Percentiles rank a stretch among this genome's conserved stretches.
Conservation (phyloP, 225 moss, liverwort and hornwort genomes). For the Straminergon stramineum region DNA sequence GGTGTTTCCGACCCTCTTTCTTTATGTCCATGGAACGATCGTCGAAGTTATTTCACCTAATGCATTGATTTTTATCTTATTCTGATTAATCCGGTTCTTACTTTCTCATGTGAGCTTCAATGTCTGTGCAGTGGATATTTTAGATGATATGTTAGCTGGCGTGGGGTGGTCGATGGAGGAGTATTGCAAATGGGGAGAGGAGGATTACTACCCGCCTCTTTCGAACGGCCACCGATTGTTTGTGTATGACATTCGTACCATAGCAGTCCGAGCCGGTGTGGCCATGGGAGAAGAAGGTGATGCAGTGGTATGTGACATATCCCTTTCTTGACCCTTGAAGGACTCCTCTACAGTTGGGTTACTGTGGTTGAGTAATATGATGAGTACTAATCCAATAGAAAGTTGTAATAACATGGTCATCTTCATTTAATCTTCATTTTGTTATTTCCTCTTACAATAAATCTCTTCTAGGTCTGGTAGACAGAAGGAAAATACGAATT, state of each 20-base stretch:
- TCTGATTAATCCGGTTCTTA: neutral
- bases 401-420: neutral
- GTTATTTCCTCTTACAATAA: no score
- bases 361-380: neutral
- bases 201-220: conserved; percentile 87
- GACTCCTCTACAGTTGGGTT: neutral
- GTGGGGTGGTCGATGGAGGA: conserved; percentile 98
- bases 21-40: neutral
- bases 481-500: neutral
- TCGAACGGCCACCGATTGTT: conserved; percentile 84
- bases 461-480: neutral
- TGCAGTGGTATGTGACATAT: conserved; percentile 58
- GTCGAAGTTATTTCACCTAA: neutral
- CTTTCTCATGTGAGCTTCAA: neutral
- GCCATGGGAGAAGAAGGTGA: conserved; percentile 99
- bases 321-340: neutral
- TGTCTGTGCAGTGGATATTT: conserved; percentile 73
- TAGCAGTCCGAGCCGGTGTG: conserved; percentile 97
- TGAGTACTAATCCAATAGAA: neutral
- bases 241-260: conserved; percentile 86
- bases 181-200: conserved; percentile 84
- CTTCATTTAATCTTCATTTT: neutral
- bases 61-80: neutral
- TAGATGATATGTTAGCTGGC: conserved; percentile 97
- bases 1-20: neutral